These are phyloP conservation scores for Bacidia rubella DNA, from an alignment of 495 filamentous ascomycete genomes.

Conservation along the genomic window DNA sequence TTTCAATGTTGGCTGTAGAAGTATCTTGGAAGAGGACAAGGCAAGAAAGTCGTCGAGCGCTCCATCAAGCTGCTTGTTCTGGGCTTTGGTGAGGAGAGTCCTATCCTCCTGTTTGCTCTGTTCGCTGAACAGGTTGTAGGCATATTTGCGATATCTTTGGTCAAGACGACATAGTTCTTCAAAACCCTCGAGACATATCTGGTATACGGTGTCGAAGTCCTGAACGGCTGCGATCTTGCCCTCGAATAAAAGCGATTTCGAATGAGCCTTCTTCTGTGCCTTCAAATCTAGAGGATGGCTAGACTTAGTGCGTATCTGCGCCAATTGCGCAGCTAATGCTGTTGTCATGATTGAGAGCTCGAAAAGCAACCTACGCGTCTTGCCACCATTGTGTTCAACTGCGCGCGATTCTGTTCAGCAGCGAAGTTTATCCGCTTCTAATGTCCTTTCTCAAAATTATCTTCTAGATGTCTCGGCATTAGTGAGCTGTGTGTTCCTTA, in stretches of 20 bases:
- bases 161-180: constrained; percentile 82
- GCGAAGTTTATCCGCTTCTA: too few relatives aligned
- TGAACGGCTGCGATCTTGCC: constrained; percentile 66
- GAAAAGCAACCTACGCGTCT: neutral
- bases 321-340: constrained; percentile 65
- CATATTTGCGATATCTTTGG: constrained; percentile 53
- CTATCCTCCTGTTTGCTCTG: constrained; percentile 82
- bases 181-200: constrained; percentile 76
- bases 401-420: too few relatives aligned
- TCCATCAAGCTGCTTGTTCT: constrained; percentile 68
- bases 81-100: constrained; percentile 60
- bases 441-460: too few relatives aligned
- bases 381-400: too few relatives aligned
- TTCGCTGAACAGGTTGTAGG: constrained; percentile 68
- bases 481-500: too few relatives aligned
- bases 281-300: constrained; percentile 75
- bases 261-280: constrained; percentile 75
- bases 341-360: constrained; percentile 47
- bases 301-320: constrained; percentile 63
- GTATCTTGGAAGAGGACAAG: constrained; percentile 57
- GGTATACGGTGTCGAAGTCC: constrained; percentile 75
- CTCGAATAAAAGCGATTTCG: constrained; percentile 85
- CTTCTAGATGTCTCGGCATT: too few relatives aligned
- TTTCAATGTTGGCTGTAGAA: constrained; percentile 74
- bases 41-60: constrained; percentile 70